Base-by-base conservation (phyloP, 1,284 basidiomycete genomes). In the Stereum hirsutum region DNA sequence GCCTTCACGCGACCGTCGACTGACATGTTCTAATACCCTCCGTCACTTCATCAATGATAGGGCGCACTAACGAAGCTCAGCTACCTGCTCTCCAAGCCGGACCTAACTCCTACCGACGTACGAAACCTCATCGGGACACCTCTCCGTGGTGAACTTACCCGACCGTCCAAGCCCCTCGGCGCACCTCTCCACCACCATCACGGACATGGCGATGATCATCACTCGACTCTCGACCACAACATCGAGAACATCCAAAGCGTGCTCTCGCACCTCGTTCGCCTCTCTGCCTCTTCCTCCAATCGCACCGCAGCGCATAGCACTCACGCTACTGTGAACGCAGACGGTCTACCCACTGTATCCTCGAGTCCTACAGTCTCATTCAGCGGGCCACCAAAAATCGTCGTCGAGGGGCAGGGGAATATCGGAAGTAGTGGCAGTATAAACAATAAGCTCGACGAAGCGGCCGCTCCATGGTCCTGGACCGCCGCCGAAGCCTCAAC, bases 41-140 rank as follows among this genome's bases (percentile, higher is more conserved):
- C n/a, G 28, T 35, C 26, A 48, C 39, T 47, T 46, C 27, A 17
- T 27, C 20, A 27, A 40, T 42, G 26, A 42, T 30, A 41, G 48
- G 33, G 89, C 50, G 90, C 91, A 6, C 73, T 95, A 26, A 76
- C 89, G 10, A 96, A 96, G 63, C 71, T 96, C 7, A 77, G 83
- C 36, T 96, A 96, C 54, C 74, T 96, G 6, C 72, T 96, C 25
- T 89, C 87, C 5, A 95, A 96, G 57, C 69, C 80, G 1, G 85
- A 90, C 52, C 70, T 95, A 2, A 70, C 76, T 1, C 57, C 71
- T 0, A 58, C 66, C 14, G 75, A 90, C 61, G 75, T 95, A 43
- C 78, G 89, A 44, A 68, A 78, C 39, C 70, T 95, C n/a, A 78
- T 96, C 51, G 70, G 77, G 7, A 75, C 74, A 34, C 83, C 91